Conservation (phyloP, 2,329 filamentous ascomycete genomes). For the Pyrenochaeta sp. region DNA sequence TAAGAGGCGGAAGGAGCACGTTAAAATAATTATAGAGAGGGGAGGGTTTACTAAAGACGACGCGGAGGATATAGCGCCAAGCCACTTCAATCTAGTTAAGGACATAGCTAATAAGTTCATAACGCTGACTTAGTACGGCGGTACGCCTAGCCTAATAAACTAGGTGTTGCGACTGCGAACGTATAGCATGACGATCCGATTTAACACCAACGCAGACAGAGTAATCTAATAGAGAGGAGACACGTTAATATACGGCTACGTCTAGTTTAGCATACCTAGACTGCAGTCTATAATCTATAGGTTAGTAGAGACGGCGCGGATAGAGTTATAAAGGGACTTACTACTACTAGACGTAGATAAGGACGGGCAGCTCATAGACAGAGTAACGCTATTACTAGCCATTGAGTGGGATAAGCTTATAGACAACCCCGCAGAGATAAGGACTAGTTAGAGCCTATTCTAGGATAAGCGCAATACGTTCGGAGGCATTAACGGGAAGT, state of each 20-base stretch:
- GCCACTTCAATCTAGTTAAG: conserved; percentile 2
- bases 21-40: background rate
- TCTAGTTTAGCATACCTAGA: conserved; percentile 20
- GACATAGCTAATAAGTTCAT: conserved; percentile 6
- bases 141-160: conserved; percentile 4
- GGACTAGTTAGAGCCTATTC: conserved; percentile 19
- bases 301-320: conserved; percentile 9
- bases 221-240: conserved; percentile 12
- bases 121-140: background rate
- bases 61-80: background rate
- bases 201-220: conserved; percentile 5
- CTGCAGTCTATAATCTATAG: conserved; percentile 21
- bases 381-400: background rate
- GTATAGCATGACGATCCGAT: conserved; percentile 13
- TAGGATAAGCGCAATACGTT: conserved; percentile 15
- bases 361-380: background rate
- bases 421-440: conserved; percentile 13
- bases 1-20: background rate
- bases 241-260: conserved; percentile 12
- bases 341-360: background rate
- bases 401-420: conserved; percentile 12
- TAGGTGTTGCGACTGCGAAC: conserved; percentile 1
- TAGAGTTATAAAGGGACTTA: conserved; percentile 10
- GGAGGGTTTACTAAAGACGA: background rate
- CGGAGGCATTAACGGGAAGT: background rate